These are phyloP conservation scores for Metarhizium humberi DNA, from an alignment of 2,329 filamentous ascomycete species.

Conservation along the genomic window DNA sequence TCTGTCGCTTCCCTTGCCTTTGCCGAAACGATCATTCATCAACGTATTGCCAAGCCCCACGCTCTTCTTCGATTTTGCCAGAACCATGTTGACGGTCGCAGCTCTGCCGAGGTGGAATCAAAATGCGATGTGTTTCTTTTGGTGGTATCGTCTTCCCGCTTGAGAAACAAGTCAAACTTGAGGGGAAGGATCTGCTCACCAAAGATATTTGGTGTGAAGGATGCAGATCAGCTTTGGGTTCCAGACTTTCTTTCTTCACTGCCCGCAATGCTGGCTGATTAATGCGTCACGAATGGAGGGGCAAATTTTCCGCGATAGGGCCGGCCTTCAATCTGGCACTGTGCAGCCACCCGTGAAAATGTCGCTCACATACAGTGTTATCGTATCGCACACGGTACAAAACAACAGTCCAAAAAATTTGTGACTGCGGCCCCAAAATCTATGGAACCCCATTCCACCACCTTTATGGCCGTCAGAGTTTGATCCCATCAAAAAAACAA, in stretches of 20 bases:
- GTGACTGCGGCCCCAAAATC: conserved; percentile 13
- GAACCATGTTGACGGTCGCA: conserved; percentile 36
- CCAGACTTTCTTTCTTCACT: background rate
- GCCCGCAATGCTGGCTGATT: conserved; percentile 21
- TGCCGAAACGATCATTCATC: conserved; percentile 98
- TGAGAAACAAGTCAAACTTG: background rate
- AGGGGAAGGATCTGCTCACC: background rate
- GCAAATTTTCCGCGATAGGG: conserved; percentile 32
- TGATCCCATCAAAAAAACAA: background rate
- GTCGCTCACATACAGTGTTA: conserved; percentile 17
- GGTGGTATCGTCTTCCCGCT: background rate
- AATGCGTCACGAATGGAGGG: conserved; percentile 35
- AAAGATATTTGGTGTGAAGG: background rate
- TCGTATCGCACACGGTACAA: conserved; percentile 10
- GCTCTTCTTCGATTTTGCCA: conserved; percentile 87
- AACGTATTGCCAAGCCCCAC: conserved; percentile 93
- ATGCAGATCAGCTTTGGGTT: background rate
- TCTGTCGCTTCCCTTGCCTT: conserved; percentile 76
- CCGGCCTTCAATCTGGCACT: conserved; percentile 16
- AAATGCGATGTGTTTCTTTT: conserved; percentile 9
- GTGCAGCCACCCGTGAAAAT: conserved; percentile 5
- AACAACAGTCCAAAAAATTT: conserved; percentile 21
- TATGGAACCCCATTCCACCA: conserved; percentile 5
- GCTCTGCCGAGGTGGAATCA: background rate
- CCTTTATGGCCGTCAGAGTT: conserved; percentile 1